These are phyloP conservation scores for Colletotrichum sp. DNA, from an alignment of 2,329 filamentous ascomycete genomes.

Conservation along the genomic window DNA sequence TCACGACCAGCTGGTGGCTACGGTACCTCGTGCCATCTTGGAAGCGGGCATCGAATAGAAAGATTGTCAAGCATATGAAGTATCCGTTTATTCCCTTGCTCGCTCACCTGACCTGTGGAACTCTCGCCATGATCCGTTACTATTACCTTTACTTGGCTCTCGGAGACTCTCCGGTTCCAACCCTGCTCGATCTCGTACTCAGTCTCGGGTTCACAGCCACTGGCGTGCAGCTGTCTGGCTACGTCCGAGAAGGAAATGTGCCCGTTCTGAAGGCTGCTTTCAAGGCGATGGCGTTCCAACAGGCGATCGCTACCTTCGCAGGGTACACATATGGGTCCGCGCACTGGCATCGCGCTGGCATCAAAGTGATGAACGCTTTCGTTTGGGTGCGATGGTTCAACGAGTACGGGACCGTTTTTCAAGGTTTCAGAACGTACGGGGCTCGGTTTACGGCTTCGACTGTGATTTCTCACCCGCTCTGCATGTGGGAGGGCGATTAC, in stretches of 20 bases:
- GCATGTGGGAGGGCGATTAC: slow-evolving; percentile 15
- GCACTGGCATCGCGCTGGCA: slow-evolving; percentile 2
- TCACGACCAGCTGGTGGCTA: neutral
- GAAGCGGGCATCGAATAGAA: neutral
- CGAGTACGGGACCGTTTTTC: neutral
- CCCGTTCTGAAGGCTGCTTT: neutral
- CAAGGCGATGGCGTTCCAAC: neutral
- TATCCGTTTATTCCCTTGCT: neutral
- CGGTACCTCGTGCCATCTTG: neutral
- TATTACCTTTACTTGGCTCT: neutral
- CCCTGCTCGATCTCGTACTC: neutral
- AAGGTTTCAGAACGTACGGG: slow-evolving; percentile 2
- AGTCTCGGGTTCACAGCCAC: neutral
- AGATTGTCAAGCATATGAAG: neutral
- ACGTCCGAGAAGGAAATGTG: neutral
- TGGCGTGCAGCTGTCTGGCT: neutral
- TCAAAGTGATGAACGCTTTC: slow-evolving; percentile 8
- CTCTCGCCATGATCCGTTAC: neutral
- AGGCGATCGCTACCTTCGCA: neutral
- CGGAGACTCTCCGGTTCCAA: neutral
- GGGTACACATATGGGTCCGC: slow-evolving; percentile 4
- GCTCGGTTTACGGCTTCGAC: neutral
- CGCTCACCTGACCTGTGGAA: neutral
- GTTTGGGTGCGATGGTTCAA: neutral
- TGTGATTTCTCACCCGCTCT: neutral